Conservation (phyloP, 2,329 filamentous ascomycete species). For the Rasamsonia emersonii region DNA sequence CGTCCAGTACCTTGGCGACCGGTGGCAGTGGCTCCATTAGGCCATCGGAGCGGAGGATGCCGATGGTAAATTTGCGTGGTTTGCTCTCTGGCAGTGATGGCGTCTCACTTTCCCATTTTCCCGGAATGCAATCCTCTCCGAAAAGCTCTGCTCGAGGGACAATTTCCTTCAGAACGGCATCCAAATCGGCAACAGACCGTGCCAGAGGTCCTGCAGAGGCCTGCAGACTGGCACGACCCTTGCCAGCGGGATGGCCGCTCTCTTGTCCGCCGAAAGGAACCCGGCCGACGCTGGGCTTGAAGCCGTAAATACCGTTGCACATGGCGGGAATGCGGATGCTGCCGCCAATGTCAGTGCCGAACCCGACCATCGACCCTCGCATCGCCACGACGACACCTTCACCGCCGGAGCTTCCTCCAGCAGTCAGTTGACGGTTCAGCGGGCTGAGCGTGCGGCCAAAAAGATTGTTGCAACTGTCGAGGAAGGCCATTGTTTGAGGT, state of each 20-base stretch:
- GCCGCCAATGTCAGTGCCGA: slow-evolving; percentile 51
- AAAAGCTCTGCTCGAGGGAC: slow-evolving; percentile 43
- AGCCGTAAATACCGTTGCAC: slow-evolving; percentile 39
- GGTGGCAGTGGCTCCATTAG: slow-evolving; percentile 32
- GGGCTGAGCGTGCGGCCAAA: slow-evolving; percentile 58
- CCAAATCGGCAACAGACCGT: slow-evolving; percentile 13
- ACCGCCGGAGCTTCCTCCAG: slow-evolving; percentile 59
- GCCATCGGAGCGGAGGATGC: slow-evolving; percentile 33
- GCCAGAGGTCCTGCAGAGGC: no score
- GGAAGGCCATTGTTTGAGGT: slow-evolving; percentile 56
- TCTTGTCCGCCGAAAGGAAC: slow-evolving; percentile 43
- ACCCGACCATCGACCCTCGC: slow-evolving; percentile 50
- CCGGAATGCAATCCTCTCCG: slow-evolving; percentile 32
- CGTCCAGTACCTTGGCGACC: slow-evolving; percentile 29
- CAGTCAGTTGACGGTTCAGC: slow-evolving; percentile 49
- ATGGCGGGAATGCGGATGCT: slow-evolving; percentile 35
- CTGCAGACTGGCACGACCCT: no score
- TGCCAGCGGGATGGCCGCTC: slow-evolving; percentile 30
- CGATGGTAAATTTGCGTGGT: slow-evolving; percentile 28
- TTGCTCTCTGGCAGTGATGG: slow-evolving; percentile 13
- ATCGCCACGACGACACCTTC: slow-evolving; percentile 54
- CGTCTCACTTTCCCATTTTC: slow-evolving; percentile 23
- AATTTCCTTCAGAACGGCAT: slow-evolving; percentile 21
- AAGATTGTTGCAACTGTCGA: slow-evolving; percentile 52
- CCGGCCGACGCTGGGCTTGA: slow-evolving; percentile 35